Base-by-base conservation (phyloP, 768 basidiomycete species). In the Hortiboletus flavorubellus region DNA sequence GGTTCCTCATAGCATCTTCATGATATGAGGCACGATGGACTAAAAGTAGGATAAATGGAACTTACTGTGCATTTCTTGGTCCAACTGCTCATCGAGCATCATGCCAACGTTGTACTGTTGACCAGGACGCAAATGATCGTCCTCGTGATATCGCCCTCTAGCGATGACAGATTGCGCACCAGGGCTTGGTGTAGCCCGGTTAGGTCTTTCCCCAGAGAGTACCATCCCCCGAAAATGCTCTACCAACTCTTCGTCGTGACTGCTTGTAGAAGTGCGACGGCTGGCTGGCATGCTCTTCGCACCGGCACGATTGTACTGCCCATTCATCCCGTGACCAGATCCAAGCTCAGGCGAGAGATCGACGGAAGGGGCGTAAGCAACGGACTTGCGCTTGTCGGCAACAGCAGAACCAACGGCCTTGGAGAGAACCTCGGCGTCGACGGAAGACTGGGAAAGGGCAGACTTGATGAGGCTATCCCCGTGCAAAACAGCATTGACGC, bases 201-300 rank as follows among this genome's bases (percentile, higher is more conserved):
- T 76, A 0, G 83, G 80, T 42, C 80, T 75, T 56, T 91, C 89
- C 11, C 83, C 85, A 14, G 78, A 78, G 55, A 93, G 72, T 12
- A 82, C 84, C 56, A 93, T 74, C 29, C 83, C 85, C 61, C 91
- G 85, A 52, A 92, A 76, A 62, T 91, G 88, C 47, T 80, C 78
- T 15, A 86, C 86, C 60, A 93, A 74, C 54, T 93, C 89, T 55
- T 91, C 91, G 59, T 93, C 91, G 55, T 89, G 87, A 61, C 85
- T 86, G 65, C 91, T 93, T 16, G 91, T 89, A 4, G 92, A 94
- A 11, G 89, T 91, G 54, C 92, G 86, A 56, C 92, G 85, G 64
- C 91, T 93, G 14, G 91, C 90, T 38, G 92, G 92, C 91, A 94
- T 93, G 65, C 91, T 93, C 75, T 91, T 93, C 5, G 91, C 90